Base-by-base conservation (phyloP, 148 eudicot species). In the Nepenthes gracilis region DNA sequence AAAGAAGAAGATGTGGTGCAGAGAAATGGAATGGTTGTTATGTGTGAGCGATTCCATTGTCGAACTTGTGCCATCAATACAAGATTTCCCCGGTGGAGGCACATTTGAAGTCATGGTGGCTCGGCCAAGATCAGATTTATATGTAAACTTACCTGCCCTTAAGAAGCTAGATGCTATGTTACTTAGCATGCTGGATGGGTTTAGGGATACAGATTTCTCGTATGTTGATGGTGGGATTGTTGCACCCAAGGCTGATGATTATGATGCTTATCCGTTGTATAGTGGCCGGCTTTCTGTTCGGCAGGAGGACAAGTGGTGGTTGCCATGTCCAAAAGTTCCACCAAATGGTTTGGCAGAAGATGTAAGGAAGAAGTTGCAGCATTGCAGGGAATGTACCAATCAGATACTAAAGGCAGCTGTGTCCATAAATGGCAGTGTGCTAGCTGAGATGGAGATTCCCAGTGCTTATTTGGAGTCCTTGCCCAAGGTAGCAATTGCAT, bases 21-120 rank as follows among this genome's bases (percentile, higher is more conserved):
- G 99, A 56, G 99, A 93, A 74, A 86, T 88, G 99, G 88, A 86
- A 58, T 93, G 99, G 86, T 81, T 93, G 12, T 69, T 88, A 59
- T 93, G 82, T 51, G 96, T 93, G 43, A 86, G 99, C 62, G 92
- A 93, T 64, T 88, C 93, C 6, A 93, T 93, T 60, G 99, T 93
- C 6, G 99, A 93, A 61, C 80, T 93, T 33, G 89, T 88, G 51
- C 99, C 99, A 1, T 81, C 96, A 2, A 67, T 81, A 43, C 96
- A 88, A 58, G 87, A 82, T 5, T 82, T 86, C 62, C 95, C 95
- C 2, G 95, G 87, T 12, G 88, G 91, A 33, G 91, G 95, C 35
- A 75, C 83, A 1, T 93, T 83, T 34, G 88, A 88, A 77, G 79
- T 93, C 45, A 93, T 93, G 99, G 88, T 85, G n/a, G 79, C 87